Percentiles rank a stretch among this genome's conserved stretches.
phyloP scores from a whole-genome alignment of 2,329 filamentous ascomycete species.

The Dactylonectria macrodidyma region DNA sequence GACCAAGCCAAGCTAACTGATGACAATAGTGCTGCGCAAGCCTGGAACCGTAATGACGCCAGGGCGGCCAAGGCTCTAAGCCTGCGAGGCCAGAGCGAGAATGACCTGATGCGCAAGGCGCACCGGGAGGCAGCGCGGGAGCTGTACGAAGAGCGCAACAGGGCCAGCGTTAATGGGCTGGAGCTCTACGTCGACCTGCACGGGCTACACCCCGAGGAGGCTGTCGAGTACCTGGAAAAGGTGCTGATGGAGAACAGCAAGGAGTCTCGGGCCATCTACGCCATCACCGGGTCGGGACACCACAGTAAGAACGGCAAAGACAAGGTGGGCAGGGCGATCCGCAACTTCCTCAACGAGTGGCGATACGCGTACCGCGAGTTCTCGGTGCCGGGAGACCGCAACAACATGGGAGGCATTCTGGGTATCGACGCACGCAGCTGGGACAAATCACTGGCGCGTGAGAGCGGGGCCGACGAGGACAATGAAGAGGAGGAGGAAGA shows the following conservation, averaged over 20 bases:
- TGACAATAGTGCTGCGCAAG: slow-evolving; percentile 84
- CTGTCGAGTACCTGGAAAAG: slow-evolving; percentile 92
- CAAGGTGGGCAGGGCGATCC: slow-evolving; percentile 95
- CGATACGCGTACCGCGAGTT: slow-evolving; percentile 97
- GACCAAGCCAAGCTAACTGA: slow-evolving; percentile 21
- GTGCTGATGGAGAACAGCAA: slow-evolving; percentile 87
- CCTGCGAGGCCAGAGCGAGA: slow-evolving; percentile 94
- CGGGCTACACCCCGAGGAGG: slow-evolving; percentile 98
- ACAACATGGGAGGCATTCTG: slow-evolving; percentile 83
- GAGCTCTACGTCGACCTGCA: slow-evolving; percentile 97
- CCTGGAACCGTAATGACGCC: slow-evolving; percentile 98
- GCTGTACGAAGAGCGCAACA: slow-evolving; percentile 94
- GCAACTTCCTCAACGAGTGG: slow-evolving; percentile 94
- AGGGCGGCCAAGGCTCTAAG: slow-evolving; percentile 95
- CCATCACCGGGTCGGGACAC: slow-evolving; percentile 96
- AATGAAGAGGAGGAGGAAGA: slow-evolving; percentile 62
- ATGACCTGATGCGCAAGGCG: slow-evolving; percentile 96
- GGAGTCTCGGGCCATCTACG: slow-evolving; percentile 85
- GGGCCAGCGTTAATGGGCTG: slow-evolving; percentile 69
- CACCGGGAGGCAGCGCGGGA: slow-evolving; percentile 94
- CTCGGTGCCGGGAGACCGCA: slow-evolving; percentile 92
- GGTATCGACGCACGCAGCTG: slow-evolving; percentile 78
- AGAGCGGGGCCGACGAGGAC: slow-evolving; percentile 58
- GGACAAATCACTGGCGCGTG: slow-evolving; percentile 72
- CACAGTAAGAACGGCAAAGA: slow-evolving; percentile 99